Evolutionary conservation across 208 protist genomes (phyloP).

Genomic region (Acanthamoeba sp.): DNA sequence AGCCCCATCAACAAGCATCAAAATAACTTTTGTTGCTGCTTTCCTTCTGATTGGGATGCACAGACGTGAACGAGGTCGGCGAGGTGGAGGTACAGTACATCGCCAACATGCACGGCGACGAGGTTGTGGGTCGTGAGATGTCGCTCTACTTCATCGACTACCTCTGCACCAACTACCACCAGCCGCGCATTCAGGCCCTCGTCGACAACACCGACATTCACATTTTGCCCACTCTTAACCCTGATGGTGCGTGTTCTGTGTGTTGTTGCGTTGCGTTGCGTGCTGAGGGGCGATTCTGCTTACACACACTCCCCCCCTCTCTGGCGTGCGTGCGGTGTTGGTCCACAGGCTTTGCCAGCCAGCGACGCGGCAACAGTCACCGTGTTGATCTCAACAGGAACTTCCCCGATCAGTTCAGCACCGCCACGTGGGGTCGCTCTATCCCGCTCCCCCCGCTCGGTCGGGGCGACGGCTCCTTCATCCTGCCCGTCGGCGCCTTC

Average conservation of each 20-base stretch:
- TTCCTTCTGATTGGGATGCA: neutral
- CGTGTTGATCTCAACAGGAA: constrained; percentile 5
- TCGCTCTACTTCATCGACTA: constrained; percentile 44
- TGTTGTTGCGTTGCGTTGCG: neutral
- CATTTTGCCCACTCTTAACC: constrained; percentile 75
- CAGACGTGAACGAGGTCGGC: constrained; percentile 6
- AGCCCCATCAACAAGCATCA: neutral
- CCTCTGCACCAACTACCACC: constrained; percentile 53
- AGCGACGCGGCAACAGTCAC: neutral
- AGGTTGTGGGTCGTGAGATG: constrained; percentile 72
- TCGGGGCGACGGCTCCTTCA: neutral
- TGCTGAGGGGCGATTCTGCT: too few species aligned
- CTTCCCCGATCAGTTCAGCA: constrained; percentile 56
- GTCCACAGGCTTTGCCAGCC: neutral
- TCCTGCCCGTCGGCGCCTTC: neutral
- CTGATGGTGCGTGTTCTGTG: constrained; percentile 1
- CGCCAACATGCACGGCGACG: constrained; percentile 77
- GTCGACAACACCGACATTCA: constrained; percentile 71
- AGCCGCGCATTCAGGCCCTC: constrained; percentile 17
- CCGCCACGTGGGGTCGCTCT: neutral
- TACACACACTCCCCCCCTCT: too few species aligned
- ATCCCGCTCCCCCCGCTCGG: neutral
- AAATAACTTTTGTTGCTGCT: neutral
- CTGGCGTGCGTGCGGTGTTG: too few species aligned
- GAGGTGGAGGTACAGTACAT: constrained; percentile 65